phyloP scores from a whole-genome alignment of 1,284 basidiomycete genomes.

The Porodaedalea pini region DNA sequence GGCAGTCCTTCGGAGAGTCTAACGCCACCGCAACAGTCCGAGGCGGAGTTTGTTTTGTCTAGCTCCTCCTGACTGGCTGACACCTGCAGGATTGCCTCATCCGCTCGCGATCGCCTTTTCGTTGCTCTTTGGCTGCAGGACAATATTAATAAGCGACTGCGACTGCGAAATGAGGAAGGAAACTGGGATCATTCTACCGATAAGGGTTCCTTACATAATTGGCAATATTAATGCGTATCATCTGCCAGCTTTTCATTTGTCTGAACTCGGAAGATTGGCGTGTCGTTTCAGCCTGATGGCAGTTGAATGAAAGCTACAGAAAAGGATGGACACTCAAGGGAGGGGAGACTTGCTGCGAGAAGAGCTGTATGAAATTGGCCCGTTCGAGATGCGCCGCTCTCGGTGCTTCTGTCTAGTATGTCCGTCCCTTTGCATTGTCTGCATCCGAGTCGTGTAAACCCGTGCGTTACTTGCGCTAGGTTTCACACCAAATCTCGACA shows the following conservation, averaged over 20 bases:
- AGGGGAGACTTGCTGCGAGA: not conserved
- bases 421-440: not conserved
- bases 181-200: not conserved
- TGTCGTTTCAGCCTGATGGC: not conserved
- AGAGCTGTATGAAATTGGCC: too few species aligned
- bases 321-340: not conserved
- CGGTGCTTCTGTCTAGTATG: not conserved
- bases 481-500: not conserved
- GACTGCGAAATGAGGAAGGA: too few species aligned
- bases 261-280: not conserved
- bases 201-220: not conserved
- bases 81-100: not conserved
- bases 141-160: too few species aligned
- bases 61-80: not conserved
- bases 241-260: not conserved
- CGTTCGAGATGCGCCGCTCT: not conserved
- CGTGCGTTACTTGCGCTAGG: not conserved
- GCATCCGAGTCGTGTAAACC: not conserved
- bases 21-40: conserved; percentile 7
- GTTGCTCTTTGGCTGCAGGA: not conserved
- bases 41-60: not conserved
- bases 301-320: not conserved
- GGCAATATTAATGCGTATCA: not conserved
- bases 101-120: not conserved
- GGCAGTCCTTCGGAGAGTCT: not conserved